phyloP scores from a whole-genome alignment of 495 filamentous ascomycete species.

The Evansstolkia leycettana region DNA sequence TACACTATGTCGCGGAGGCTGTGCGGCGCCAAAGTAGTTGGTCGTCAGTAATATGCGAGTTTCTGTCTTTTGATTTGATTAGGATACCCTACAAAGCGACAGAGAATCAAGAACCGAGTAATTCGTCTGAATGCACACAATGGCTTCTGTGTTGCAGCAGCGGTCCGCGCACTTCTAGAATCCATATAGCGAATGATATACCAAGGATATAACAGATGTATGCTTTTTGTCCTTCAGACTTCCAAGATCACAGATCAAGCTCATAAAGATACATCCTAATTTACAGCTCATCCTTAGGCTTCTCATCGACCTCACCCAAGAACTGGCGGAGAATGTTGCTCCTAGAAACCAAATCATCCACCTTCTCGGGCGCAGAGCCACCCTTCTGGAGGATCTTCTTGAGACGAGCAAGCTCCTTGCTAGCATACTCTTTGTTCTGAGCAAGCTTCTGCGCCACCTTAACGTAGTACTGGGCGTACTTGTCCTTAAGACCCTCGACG shows the following conservation, averaged over 20 bases:
- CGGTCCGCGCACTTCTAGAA: too few species aligned
- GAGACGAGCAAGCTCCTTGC: constrained; percentile 77
- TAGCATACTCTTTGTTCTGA: constrained; percentile 62
- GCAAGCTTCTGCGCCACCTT: constrained; percentile 76
- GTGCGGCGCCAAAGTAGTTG: too few species aligned
- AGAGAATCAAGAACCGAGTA: too few species aligned
- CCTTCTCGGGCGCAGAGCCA: constrained; percentile 70
- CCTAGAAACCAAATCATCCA: constrained; percentile 77
- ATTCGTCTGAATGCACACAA: too few species aligned
- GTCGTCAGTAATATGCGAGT: too few species aligned
- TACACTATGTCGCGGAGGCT: too few species aligned
- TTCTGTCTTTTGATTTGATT: too few species aligned
- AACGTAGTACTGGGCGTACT: constrained; percentile 89
- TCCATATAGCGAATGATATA: too few species aligned
- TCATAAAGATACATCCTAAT: constrained; percentile 3
- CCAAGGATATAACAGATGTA: too few species aligned
- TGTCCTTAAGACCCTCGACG: constrained; percentile 54
- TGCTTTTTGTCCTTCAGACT: constrained; percentile 1
- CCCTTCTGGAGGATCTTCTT: constrained; percentile 75
- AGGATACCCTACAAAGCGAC: too few species aligned
- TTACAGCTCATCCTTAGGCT: constrained; percentile 60
- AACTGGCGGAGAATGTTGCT: constrained; percentile 84
- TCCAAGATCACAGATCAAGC: constrained; percentile 2
- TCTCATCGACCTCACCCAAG: constrained; percentile 26
- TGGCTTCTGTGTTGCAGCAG: too few species aligned